Evolutionary conservation across 495 filamentous ascomycete species (phyloP).

Genomic region (Aspergillus sclerotiicarbonarius): DNA sequence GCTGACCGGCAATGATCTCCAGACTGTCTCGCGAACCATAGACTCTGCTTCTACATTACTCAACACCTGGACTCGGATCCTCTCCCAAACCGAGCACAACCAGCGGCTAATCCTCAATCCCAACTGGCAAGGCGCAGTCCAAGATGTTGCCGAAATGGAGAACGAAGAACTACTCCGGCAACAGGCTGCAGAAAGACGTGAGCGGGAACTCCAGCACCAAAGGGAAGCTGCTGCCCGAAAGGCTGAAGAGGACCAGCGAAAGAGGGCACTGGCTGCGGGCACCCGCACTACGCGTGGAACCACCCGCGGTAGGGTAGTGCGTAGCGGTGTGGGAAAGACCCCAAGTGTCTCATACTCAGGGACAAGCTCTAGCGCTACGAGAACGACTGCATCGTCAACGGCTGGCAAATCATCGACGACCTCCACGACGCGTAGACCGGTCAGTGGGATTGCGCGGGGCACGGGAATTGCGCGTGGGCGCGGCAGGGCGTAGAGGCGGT

Average conservation of each 20-base stretch:
- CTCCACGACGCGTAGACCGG: slow-evolving; percentile 43
- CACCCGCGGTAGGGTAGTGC: slow-evolving; percentile 42
- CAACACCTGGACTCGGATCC: slow-evolving; percentile 92
- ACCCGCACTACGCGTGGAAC: slow-evolving; percentile 46
- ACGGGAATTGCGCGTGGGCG: slow-evolving; percentile 42
- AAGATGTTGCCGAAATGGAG: slow-evolving; percentile 81
- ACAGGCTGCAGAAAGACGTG: slow-evolving; percentile 71
- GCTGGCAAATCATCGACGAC: slow-evolving; percentile 27
- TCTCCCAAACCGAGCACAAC: slow-evolving; percentile 96
- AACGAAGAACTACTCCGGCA: slow-evolving; percentile 67
- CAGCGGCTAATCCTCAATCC: slow-evolving; percentile 87
- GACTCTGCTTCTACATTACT: slow-evolving; percentile 88
- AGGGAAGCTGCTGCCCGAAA: slow-evolving; percentile 66
- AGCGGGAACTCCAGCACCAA: slow-evolving; percentile 70
- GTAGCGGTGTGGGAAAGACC: slow-evolving; percentile 47
- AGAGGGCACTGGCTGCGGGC: slow-evolving; percentile 45
- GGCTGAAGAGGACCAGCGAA: slow-evolving; percentile 71
- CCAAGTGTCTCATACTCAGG: slow-evolving; percentile 34
- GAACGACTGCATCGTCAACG: slow-evolving; percentile 22
- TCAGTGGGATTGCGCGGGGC: slow-evolving; percentile 52
- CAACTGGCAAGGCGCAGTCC: slow-evolving; percentile 81
- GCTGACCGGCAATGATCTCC: background rate
- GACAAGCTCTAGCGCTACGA: slow-evolving; percentile 25
- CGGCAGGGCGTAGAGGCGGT: slow-evolving; percentile 19
- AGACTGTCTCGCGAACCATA: slow-evolving; percentile 86